Evolutionary conservation across 2,329 filamentous ascomycete genomes (phyloP), one percentile per base, ranked within the genome.

Genomic region (Colletotrichum liriopes): DNA sequence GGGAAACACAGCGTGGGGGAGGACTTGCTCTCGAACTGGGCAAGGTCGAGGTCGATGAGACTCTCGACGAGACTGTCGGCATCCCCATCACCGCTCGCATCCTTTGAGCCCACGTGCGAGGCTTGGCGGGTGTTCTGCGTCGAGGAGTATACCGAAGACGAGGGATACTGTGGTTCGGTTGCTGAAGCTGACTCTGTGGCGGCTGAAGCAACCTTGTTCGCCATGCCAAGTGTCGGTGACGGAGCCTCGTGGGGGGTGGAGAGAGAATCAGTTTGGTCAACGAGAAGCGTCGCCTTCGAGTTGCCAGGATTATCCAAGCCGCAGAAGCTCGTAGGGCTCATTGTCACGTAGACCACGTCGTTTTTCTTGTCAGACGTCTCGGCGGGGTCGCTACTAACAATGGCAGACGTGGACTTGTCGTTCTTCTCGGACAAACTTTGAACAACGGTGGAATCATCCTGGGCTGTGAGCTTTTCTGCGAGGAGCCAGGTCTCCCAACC

Each of bases 1-100:
- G 23, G 4, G 12, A 0, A 18, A 23, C 4, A 11, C 52, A 45
- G 23, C 4, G 26, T 32, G 26, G 9, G 52, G 37, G 29, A 32
- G 9, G 26, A 73, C 81, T 72, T 62, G 82, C 82, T 80, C 43
- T 74, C 76, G 52, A 83, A 80, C 23, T 82, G 81, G 4, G 80
- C 81, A 26, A 82, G 65, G 43, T 82, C 77, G 52, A 84, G 77
- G 11, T 75, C 80, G 55, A 83, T 76, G 1, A 84, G 71, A 35
- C 82, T 81, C 66, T 78, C 75, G n/a, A 43, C 43, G 3, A 65
- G 49, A 29, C 51, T 54, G 14, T 39, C 26, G 12, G 16, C 35
- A 39, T 52, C n/a, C 20, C 54, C 71, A 14, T 55, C 60, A 29
- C 41, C 54, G 39, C 63, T 52, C 6, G 45, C 23, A 4, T 67